Percentiles rank a stretch among this genome's conserved stretches.
These are phyloP conservation scores for Pseudocohnilembus persalinus DNA, from an alignment of 169 alveolate species.

Conservation along the genomic window DNA sequence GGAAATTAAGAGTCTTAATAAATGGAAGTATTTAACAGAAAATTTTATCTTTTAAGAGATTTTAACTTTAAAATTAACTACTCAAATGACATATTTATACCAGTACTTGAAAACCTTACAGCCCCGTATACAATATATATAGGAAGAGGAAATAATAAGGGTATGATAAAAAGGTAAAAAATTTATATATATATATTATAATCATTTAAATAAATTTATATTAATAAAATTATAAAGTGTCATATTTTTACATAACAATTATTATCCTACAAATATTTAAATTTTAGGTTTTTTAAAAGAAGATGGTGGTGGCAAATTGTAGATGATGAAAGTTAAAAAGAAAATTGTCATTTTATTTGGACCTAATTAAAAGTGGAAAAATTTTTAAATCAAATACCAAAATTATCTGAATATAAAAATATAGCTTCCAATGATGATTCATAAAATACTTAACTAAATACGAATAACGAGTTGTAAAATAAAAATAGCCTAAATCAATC, in stretches of 20 bases:
- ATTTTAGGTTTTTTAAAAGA: neutral
- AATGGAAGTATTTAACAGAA: conserved; percentile 1
- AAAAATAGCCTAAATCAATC: neutral
- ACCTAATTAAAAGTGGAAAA: conserved; percentile 5
- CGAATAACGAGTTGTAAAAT: too few relatives aligned
- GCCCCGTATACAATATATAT: neutral
- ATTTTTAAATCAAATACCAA: neutral
- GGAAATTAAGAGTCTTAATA: neutral
- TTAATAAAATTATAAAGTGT: too few relatives aligned
- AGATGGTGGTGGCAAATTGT: conserved; percentile 27
- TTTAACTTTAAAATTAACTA: conserved; percentile 17
- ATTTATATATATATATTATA: too few relatives aligned
- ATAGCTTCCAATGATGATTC: neutral
- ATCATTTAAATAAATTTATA: neutral
- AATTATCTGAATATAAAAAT: neutral
- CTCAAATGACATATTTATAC: neutral
- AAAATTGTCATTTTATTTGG: conserved; percentile 11
- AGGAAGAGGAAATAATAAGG: conserved; percentile 16
- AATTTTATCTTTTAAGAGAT: conserved; percentile 1
- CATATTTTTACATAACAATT: too few relatives aligned
- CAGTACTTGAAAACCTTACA: neutral
- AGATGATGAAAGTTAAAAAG: conserved; percentile 2
- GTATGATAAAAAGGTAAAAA: neutral
- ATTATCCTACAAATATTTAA: too few relatives aligned
- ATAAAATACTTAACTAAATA: neutral